Base-by-base conservation (phyloP, 371 early-diverging fungal genomes). In the Mucor piriformis region DNA sequence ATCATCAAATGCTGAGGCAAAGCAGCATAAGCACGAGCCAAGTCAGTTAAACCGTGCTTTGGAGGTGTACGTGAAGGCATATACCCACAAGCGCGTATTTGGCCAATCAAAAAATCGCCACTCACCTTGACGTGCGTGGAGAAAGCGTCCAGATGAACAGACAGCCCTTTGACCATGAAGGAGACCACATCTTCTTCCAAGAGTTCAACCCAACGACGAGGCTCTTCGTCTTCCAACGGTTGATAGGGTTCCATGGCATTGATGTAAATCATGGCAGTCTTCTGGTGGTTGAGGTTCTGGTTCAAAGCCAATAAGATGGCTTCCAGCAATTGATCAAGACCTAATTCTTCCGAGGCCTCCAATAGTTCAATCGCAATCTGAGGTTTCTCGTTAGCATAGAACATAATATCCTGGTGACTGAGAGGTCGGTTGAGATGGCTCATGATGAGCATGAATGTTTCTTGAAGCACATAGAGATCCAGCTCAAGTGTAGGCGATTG, bases 1-100 rank as follows among this genome's bases (percentile, higher is more conserved):
- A 70, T 72, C 66, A 77, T 62, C 25, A 74, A 67, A 44, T 67
- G 54, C 50, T 61, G 57, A 35, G 78, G 78, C 20, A 77, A 44
- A 18, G 55, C 37, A 21, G 78, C 61, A 53, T 72, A 77, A 10
- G 69, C 43, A 13, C 59, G 54, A 6, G 72, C 72, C 59, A 74
- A 38, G 12, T 73, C 73, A 35, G 50, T 66, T 12, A 66, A 57
- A 5, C 69, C 73, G 8, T 62, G 67, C 47, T 50, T 54, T 11
- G 65, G 66, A 11, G 69, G 73, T 6, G 67, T 69, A 37, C 69
- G 66, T 7, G 73, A 60, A 3, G 66, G 62, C 73, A 73, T 73
- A 47, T 73, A 73, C 0, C 73, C 73, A 50, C 52, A 58, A 5
- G 69, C 66, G 2, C 44, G 51, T 13, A 61, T 49, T 18, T 61